Evolutionary conservation across 2,329 filamentous ascomycete species (phyloP), one percentile per base, ranked within the genome.

Genomic region (Cordyceps cicadae): DNA sequence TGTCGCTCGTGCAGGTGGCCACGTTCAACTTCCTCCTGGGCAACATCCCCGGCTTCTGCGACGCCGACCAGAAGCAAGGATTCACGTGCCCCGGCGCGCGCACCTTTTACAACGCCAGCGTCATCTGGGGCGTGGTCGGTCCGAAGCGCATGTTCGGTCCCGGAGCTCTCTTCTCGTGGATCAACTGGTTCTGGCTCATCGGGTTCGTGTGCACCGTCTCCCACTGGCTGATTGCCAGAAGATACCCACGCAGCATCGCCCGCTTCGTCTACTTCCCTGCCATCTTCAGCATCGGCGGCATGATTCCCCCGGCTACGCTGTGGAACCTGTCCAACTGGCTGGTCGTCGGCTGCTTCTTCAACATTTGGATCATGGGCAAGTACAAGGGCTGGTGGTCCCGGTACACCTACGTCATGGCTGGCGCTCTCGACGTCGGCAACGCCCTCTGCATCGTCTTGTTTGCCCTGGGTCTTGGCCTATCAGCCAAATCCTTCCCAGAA

Each of bases 391-490:
- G 82, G 82, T 85, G 82, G 82, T 77, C 56, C n/a, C 61, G 51
- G 19, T 86, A 84, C 73, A 86, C 85, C 70, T 86, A 85, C 62
- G 75, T 84, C 58, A 72, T 83, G 0, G 84, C 82, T 11, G 83
- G 82, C 0, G 82, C 79, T 2, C 74, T 86, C 46, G 82, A 85
- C 56, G 79, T 81, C 46, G 83, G 82, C n/a, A 77, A 84, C 1
- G 81, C 80, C 0, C 68, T 86, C n/a, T 79, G 80, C 34, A 79
- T 85, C 52, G 69, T 85, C 41, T 75, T 85, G 48, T 79, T 81
- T 64, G 67, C 66, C n/a, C 69, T 83, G 24, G 73, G 75, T 41
- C 72, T 82, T 49, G 75, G 75, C 52, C 70, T 81, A 66, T 80
- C 77, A 48, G 70, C 71, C 59, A 73, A 43, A 5, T 43, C 39